Base-by-base conservation (phyloP, 2,329 filamentous ascomycete genomes). In the Epicoccum nigrum region DNA sequence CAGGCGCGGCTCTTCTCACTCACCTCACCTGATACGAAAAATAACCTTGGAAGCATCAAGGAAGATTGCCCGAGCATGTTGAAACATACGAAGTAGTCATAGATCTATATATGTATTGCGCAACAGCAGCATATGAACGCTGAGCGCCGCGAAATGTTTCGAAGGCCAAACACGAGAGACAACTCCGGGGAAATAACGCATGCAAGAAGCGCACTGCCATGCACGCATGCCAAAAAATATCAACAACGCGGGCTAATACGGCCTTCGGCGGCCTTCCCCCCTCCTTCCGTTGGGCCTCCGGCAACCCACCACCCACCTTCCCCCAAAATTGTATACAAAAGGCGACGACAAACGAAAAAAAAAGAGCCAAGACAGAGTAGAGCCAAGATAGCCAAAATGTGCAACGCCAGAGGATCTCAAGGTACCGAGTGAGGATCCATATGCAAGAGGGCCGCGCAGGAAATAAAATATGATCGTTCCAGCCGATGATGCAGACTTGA, bases 141-240 rank as follows among this genome's bases (percentile, higher is more conserved):
- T 43, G 6, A 43, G 49, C 49, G 43, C 43, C 43, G 37, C 44
- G 32, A 43, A 33, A 43, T 52, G 21, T 47, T 50, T 38, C 47
- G 34, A 19, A 39, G 23, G 17, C 19, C 49, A 31, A 23, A 42
- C n/a, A 5, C 13, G 11, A 27, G 38, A 7, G 25, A 32, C 27
- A 47, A 48, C 27, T 27, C 37, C 31, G 41, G 25, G 45, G 43
- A 31, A 40, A 9, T 25, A 19, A 54, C 37, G 30, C 51, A 62
- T 64, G 58, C 62, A 62, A 64, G 44, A 58, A 62, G 62, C 62
- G 62, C 62, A 44, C 62, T 64, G 62, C 62, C 56, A 55, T 59
- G 56, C 56, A 64, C 61, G 62, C 58, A 52, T 47, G 47, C 43
- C 5, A 40, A 41, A 51, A 45, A 40, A 39, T n/a, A n/a, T n/a